Base-by-base conservation (phyloP, 2,329 filamentous ascomycete genomes). In the Diaporthe citri region DNA sequence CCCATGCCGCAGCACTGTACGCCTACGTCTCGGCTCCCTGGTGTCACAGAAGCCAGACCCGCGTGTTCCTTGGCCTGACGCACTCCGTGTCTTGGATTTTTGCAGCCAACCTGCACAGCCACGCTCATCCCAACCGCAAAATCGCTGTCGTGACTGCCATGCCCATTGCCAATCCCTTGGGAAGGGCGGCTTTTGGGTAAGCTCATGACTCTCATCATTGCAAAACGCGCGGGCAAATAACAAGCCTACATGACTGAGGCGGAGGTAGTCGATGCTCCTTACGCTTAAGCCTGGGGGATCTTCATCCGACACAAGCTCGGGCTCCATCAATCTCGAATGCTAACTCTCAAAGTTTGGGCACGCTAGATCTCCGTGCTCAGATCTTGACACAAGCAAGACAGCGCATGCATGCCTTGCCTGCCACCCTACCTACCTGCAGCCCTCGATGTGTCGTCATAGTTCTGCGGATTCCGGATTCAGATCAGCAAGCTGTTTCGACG, bases 61-160 rank as follows among this genome's bases (percentile, higher is more conserved):
- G 52, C 36, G 41, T 75, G 41, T 71, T 64, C 69, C 74, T 67
- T 60, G 57, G 60, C 59, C 55, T 73, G 57, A 72, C 36, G 67
- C 71, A 72, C 25, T 67, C 43, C 60, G 25, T 72, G 71, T 72
- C 74, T 77, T 73, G 60, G 62, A 55, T 72, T 74, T 71, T 73
- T 70, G 59, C 56, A 43, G 57, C 71, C 46, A 70, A 20, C 56
- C 55, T 56, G 74, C 76, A 77, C 74, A 74, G 76, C 76, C 76
- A 76, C 76, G 60, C 71, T 76, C 74, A 64, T 72, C 74, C 55
- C 74, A 71, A 71, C 52, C 56, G 34, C 57, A 36, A 72, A 55
- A 41, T 13, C n/a, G 31, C n/a, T 55, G 64, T 46, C 62, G 46
- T 62, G 15, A 22, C 43, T 62, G 43, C 28, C 36, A 36, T 36